Percentiles rank a stretch among this genome's conserved stretches.
These are phyloP conservation scores for Globisporangium yorkense DNA, from an alignment of 352 stramenopile genomes.

Conservation along the genomic window DNA sequence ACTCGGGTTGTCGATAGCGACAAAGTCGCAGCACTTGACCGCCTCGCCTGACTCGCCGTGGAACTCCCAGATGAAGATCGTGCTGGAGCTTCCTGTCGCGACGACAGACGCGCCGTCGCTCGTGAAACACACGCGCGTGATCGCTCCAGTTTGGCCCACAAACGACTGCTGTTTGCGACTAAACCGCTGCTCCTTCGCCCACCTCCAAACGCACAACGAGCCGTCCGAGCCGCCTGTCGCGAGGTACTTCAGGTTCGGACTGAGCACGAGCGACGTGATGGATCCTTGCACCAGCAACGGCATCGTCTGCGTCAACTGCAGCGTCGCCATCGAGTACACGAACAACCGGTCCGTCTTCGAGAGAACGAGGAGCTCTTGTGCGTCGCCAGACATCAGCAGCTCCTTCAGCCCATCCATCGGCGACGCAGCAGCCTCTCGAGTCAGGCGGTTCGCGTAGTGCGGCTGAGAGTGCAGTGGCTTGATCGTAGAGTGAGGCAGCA, in stretches of 20 bases:
- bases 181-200: conserved; percentile 38
- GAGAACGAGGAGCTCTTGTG: conserved; percentile 43
- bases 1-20: background rate
- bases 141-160: conserved; percentile 26
- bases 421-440: background rate
- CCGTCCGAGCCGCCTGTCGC: conserved; percentile 47
- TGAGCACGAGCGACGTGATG: conserved; percentile 44
- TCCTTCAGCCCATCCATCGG: conserved; percentile 22
- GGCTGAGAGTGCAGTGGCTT: conserved; percentile 17
- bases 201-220: conserved; percentile 60
- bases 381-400: conserved; percentile 41
- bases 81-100: conserved; percentile 31
- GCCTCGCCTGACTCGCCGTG: conserved; percentile 20
- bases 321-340: conserved; percentile 37
- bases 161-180: conserved; percentile 58
- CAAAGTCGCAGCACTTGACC: background rate
- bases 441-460: conserved; percentile 3
- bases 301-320: conserved; percentile 41
- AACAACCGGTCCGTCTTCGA: conserved; percentile 43
- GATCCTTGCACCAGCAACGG: conserved; percentile 42
- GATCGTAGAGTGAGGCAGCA: conserved; percentile 30
- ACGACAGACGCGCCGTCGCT: conserved; percentile 33
- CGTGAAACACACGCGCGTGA: conserved; percentile 38
- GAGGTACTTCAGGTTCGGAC: conserved; percentile 61
- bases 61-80: conserved; percentile 59